Evolutionary conservation across 2,329 filamentous ascomycete species (phyloP), one percentile per base, ranked within the genome.

Genomic region (Neopestalotiopsis rosae): DNA sequence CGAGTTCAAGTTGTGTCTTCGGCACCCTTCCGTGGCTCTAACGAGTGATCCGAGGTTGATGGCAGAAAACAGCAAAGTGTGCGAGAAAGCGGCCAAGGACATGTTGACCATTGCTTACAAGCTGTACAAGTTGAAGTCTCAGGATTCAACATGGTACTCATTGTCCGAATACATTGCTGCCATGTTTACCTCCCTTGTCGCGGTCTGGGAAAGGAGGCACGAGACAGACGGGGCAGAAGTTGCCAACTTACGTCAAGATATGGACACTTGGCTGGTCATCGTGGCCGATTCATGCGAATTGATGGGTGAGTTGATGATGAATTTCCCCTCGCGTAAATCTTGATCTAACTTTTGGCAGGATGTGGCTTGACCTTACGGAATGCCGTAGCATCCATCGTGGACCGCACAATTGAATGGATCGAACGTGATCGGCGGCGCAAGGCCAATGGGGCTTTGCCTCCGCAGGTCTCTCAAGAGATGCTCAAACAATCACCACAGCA

Each of bases 111-210:
- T 87, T 32, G 88, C 90, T 5, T 83, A 85, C 28, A 83, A 88
- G 66, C 80, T 95, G 62, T 87, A 88, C 69, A 86, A 85, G 72
- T 83, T 90, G 68, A 92, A 91, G 75, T 90, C 89, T 59, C 81
- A 95, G 4, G 93, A 95, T 75, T 93, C 91, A 1, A 94, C 92
- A 1, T 95, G 92, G 92, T 92, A 93, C 74, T 91, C 91, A 62
- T 86, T 89, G 63, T 90, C 92, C 0, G 87, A 93, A 5, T 94
- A 93, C 75, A 85, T 93, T 13, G 89, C 91, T 58, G 91, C 91
- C 32, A 90, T 93, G 68, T 93, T 94, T 73, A 92, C 91, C 0
- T 90, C 88, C 14, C 81, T 95, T 0, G 93, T 92, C 61, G 88
- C 89, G 1, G 87, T 90, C 67, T 93, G 89, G 83, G 88, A 94